A percentile compares a stretch with the other conserved stretches of the same genome.
Evolutionary conservation across 1,284 basidiomycete species (phyloP).

Genomic region (Ganoderma lingzhi): DNA sequence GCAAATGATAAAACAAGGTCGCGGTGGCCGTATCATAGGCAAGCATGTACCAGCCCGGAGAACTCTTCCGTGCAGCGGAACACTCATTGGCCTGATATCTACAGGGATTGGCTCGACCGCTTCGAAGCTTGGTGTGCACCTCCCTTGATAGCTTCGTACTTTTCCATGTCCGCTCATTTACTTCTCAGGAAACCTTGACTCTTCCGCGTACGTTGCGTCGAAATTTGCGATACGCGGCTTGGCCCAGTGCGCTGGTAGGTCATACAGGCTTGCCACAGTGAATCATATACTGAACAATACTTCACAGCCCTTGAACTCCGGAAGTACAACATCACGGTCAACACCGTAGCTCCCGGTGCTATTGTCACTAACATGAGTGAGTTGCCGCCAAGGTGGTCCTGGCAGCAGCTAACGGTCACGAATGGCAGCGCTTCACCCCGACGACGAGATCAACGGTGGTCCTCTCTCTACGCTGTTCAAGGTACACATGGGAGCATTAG

Average conservation of each 20-base stretch:
- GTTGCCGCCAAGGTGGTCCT: not conserved
- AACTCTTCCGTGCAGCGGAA: no score
- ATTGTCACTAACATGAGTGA: conserved; percentile 4
- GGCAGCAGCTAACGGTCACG: not conserved
- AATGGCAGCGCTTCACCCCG: not conserved
- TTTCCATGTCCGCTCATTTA: not conserved
- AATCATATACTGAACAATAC: not conserved
- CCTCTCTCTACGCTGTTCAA: not conserved
- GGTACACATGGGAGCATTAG: not conserved
- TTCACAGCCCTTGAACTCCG: conserved; percentile 6
- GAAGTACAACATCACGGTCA: conserved; percentile 10
- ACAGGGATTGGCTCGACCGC: not conserved
- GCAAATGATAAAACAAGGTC: conserved; percentile 40
- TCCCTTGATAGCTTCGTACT: not conserved
- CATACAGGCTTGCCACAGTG: not conserved
- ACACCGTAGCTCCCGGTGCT: not conserved
- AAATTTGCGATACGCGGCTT: conserved; percentile 8
- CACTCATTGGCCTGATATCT: not conserved
- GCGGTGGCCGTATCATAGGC: conserved; percentile 41
- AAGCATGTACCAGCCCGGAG: not conserved
- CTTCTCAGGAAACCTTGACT: not conserved
- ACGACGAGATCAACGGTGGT: conserved; percentile 1
- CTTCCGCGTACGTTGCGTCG: conserved; percentile 6
- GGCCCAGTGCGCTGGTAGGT: conserved; percentile 7
- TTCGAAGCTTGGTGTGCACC: not conserved